Percentiles rank a stretch among this genome's conserved stretches.
These are phyloP conservation scores for Xylariaceae sp. DNA, from an alignment of 2,329 filamentous ascomycete genomes.

Conservation along the genomic window DNA sequence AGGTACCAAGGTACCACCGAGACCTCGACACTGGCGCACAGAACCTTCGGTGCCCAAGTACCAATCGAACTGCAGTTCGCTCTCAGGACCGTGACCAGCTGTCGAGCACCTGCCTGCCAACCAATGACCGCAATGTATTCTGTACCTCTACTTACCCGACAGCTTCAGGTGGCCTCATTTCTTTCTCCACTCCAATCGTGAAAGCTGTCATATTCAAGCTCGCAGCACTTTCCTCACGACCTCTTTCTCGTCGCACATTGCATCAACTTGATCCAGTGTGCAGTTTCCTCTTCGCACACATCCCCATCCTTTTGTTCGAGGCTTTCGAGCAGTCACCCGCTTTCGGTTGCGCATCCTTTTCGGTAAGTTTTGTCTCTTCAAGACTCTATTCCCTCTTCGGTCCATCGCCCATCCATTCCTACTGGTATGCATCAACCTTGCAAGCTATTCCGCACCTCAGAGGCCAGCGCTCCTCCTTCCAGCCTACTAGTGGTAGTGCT, in stretches of 20 bases:
- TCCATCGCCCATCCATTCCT: background rate
- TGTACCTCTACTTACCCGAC: background rate
- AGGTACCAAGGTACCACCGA: no score
- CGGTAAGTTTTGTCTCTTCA: constrained; percentile 12
- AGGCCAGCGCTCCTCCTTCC: background rate
- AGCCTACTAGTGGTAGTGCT: no score
- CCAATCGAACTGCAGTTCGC: background rate
- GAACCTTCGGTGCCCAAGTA: background rate
- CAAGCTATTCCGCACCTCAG: background rate
- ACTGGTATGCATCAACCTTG: background rate
- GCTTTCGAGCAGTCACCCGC: background rate
- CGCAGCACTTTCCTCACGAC: constrained; percentile 14
- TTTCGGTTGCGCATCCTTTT: constrained; percentile 6
- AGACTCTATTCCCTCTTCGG: background rate
- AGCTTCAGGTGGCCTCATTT: background rate
- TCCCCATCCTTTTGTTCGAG: background rate
- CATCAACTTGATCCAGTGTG: background rate
- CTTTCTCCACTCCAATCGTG: constrained; percentile 32
- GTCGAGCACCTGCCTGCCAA: constrained; percentile 5
- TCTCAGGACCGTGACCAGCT: background rate
- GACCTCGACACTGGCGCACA: no score
- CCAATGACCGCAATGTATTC: background rate
- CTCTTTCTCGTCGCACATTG: constrained; percentile 7
- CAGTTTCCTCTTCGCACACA: background rate
- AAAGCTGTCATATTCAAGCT: constrained; percentile 34